Percentiles rank a stretch among this genome's conserved stretches.
Evolutionary conservation across 371 early-diverging fungal species (phyloP).

Genomic region (Globomyces sp.): DNA sequence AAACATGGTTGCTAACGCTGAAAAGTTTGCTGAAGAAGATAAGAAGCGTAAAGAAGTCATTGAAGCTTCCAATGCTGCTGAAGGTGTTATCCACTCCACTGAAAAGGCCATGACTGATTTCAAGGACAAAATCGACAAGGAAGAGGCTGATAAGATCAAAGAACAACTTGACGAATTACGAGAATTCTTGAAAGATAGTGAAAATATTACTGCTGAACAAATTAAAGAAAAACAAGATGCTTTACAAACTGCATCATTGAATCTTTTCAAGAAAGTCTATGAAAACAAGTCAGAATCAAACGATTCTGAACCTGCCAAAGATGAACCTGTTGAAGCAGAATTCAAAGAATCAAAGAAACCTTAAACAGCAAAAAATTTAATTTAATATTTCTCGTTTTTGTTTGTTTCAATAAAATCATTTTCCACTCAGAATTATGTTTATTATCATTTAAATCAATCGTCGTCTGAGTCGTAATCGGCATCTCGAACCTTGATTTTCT

Average conservation of each 20-base stretch:
- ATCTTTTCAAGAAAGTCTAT: conserved; percentile 96
- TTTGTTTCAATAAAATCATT: no score
- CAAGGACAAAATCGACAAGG: conserved; percentile 86
- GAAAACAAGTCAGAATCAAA: conserved; percentile 57
- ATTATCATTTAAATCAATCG: no score
- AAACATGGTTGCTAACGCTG: conserved; percentile 93
- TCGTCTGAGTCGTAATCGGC: no score
- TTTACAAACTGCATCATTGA: conserved; percentile 83
- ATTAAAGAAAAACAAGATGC: conserved; percentile 76
- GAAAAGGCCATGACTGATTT: conserved; percentile 93
- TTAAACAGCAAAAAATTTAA: neutral
- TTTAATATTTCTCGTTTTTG: no score
- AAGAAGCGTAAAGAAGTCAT: conserved; percentile 88
- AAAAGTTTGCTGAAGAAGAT: conserved; percentile 88
- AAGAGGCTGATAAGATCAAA: conserved; percentile 75
- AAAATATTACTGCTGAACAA: conserved; percentile 69
- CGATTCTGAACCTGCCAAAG: conserved; percentile 27
- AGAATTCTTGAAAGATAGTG: conserved; percentile 67
- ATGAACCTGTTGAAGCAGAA: conserved; percentile 46
- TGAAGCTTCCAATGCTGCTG: conserved; percentile 92
- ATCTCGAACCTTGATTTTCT: no score
- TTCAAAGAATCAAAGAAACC: conserved; percentile 46
- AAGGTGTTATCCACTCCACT: conserved; percentile 84
- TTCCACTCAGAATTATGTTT: no score
- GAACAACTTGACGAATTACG: conserved; percentile 75